These are phyloP conservation scores for Suillus weaverae DNA, from an alignment of 768 basidiomycete genomes.

Conservation along the genomic window DNA sequence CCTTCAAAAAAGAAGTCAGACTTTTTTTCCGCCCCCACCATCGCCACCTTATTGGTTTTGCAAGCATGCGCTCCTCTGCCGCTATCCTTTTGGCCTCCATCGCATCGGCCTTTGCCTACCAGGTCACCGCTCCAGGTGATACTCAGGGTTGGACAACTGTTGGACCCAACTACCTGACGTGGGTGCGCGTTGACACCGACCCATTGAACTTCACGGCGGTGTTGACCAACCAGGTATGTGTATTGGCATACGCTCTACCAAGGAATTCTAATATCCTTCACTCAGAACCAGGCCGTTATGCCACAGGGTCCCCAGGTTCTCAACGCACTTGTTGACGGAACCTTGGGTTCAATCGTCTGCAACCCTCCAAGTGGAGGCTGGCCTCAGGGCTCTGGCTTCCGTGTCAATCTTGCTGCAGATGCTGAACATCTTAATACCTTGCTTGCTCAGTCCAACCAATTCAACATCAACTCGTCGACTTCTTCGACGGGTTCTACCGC, in stretches of 20 bases:
- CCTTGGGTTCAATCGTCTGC: slow-evolving; percentile 37
- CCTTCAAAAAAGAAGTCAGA: slow-evolving; percentile 22
- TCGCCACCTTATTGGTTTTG: slow-evolving; percentile 16
- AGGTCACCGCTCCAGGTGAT: slow-evolving; percentile 52
- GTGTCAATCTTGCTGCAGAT: slow-evolving; percentile 68
- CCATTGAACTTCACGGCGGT: slow-evolving; percentile 65
- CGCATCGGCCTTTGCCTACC: slow-evolving; percentile 62
- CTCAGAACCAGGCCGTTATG: slow-evolving; percentile 37
- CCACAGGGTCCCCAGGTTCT: slow-evolving; percentile 48
- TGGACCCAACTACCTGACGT: slow-evolving; percentile 54
- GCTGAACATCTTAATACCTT: slow-evolving; percentile 48
- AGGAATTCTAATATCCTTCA: not conserved
- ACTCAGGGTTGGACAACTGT: slow-evolving; percentile 56
- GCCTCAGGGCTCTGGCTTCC: slow-evolving; percentile 61
- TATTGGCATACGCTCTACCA: not conserved
- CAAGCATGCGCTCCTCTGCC: slow-evolving; percentile 44
- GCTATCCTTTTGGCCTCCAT: slow-evolving; percentile 49
- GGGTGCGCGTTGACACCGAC: slow-evolving; percentile 70
- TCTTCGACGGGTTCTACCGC: slow-evolving; percentile 17
- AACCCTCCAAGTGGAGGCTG: slow-evolving; percentile 64
- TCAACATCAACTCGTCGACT: slow-evolving; percentile 43
- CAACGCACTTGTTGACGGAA: slow-evolving; percentile 53
- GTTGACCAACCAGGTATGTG: slow-evolving; percentile 60
- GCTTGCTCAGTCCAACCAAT: slow-evolving; percentile 70
- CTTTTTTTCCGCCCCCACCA: slow-evolving; percentile 17